These are phyloP conservation scores for Debaryomycetaceae sp. DNA, from an alignment of 1,139 yeast species.

Conservation along the genomic window DNA sequence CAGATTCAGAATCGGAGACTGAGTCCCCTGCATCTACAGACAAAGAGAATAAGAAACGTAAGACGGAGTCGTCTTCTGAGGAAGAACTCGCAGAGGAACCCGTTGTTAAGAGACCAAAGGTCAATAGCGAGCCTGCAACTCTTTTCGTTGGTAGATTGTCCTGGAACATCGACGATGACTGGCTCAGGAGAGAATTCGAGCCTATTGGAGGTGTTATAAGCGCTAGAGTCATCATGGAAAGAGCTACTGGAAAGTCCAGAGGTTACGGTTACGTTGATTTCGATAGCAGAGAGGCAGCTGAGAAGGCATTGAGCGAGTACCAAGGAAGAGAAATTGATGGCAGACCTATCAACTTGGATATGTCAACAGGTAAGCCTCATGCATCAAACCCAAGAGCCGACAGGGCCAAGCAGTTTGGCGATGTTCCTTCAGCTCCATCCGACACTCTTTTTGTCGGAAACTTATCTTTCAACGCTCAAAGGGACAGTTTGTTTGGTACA, in stretches of 20 bases:
- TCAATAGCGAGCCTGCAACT: conserved; percentile 67
- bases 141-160: conserved; percentile 95
- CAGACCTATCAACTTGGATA: conserved; percentile 89
- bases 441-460: conserved; percentile 96
- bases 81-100: conserved; percentile 30
- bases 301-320: conserved; percentile 79
- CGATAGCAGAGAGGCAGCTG: conserved; percentile 70
- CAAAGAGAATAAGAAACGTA: conserved; percentile 29
- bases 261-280: conserved; percentile 99
- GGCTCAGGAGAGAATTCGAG: conserved; percentile 87
- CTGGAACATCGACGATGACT: conserved; percentile 94
- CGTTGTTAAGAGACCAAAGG: conserved; percentile 33
- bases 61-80: conserved; percentile 24
- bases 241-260: conserved; percentile 88
- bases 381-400: conserved; percentile 50
- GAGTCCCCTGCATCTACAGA: conserved; percentile 18
- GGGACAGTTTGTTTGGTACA: conserved; percentile 68
- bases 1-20: conserved; percentile 23
- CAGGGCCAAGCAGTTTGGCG: conserved; percentile 89
- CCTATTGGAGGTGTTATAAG: conserved; percentile 73
- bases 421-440: conserved; percentile 84
- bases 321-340: conserved; percentile 97
- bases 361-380: conserved; percentile 82
- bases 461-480: conserved; percentile 83
- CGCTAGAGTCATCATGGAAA: conserved; percentile 93